Evolutionary conservation across 495 filamentous ascomycete species (phyloP).

Genomic region (Endocarpon pusillum): DNA sequence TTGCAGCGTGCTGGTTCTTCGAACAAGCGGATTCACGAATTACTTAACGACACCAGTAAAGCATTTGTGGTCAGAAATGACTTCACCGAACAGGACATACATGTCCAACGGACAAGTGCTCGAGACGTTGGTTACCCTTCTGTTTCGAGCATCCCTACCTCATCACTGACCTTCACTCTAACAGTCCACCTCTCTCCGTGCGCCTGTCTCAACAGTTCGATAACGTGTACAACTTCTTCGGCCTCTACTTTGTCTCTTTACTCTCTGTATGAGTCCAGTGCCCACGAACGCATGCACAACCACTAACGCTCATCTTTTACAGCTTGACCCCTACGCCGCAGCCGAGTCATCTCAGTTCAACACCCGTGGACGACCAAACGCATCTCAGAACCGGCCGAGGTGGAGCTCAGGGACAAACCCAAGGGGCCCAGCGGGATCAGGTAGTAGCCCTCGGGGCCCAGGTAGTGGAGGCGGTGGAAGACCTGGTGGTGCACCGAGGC

Average conservation of each 20-base stretch:
- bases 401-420: no score
- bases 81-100: constrained; percentile 17
- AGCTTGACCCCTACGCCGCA: constrained; percentile 49
- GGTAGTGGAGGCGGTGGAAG: constrained; percentile 18
- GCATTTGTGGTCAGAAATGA: no score
- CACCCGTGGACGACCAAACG: constrained; percentile 15
- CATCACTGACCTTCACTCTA: constrained; percentile 18
- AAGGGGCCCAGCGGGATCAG: constrained; percentile 13
- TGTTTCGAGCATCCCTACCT: constrained; percentile 8
- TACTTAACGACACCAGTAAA: no score
- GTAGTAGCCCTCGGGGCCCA: constrained; percentile 9
- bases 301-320: constrained; percentile 9
- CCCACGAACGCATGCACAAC: not conserved
- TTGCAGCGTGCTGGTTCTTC: no score
- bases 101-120: constrained; percentile 24
- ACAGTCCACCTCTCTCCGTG: constrained; percentile 28
- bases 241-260: constrained; percentile 25
- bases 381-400: constrained; percentile 10
- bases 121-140: constrained; percentile 12
- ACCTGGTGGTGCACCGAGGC: constrained; percentile 16
- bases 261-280: constrained; percentile 19
- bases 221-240: constrained; percentile 26
- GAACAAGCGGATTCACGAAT: no score
- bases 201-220: constrained; percentile 27
- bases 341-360: constrained; percentile 51